Base-by-base conservation (phyloP, 129 eudicot species). In the Centrapalus pauciflorus region DNA sequence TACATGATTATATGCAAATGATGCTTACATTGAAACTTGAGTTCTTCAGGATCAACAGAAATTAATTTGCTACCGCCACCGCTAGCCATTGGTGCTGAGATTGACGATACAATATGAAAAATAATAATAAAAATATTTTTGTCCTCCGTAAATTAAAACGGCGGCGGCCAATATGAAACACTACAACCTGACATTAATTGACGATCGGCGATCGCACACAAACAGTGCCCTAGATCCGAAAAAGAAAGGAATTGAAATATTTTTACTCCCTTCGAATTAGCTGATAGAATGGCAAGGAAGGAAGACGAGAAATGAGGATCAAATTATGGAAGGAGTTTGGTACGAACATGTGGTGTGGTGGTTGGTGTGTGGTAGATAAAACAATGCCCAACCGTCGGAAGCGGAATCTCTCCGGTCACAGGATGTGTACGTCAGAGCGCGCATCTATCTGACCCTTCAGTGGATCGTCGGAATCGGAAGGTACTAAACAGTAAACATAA, bases 21-120 rank as follows among this genome's bases (percentile, higher is more conserved):
- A 41, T 13, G 57, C 76, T n/a, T 81, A 89, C 96, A 83, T 71
- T 76, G 90, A 68, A 89, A 89, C 66, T 66, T 81, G 78, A 89
- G 94, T 62, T 89, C 96, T 23, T 85, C 88, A 32, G 96, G 96
- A n/a, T 77, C 77, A 35, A 89, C 86, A 37, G 87, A 51, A 29
- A 85, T 81, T 71, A 89, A 89, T 28, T 83, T 84, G 75, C 52
- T 75, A 67, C 80, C 66, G 74, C 51, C 33, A 73, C 50, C 63
- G 61, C 71, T 57, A 55, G 75, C 79, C 94, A 83, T 87, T 70
- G 67, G 50, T 60, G 60, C 70, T 66, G 32, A 61, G 57, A 58
- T 59, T 71, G 19, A 79, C 29, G 61, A 48, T 21, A 13, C 35
- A 24, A 30, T 20, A 46, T 20, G 29, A 27, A 65, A 41, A 34